Percentiles rank a stretch among this genome's conserved stretches.
These are phyloP conservation scores for Cordyceps pruinosa DNA, from an alignment of 2,329 filamentous ascomycete genomes.

Conservation along the genomic window DNA sequence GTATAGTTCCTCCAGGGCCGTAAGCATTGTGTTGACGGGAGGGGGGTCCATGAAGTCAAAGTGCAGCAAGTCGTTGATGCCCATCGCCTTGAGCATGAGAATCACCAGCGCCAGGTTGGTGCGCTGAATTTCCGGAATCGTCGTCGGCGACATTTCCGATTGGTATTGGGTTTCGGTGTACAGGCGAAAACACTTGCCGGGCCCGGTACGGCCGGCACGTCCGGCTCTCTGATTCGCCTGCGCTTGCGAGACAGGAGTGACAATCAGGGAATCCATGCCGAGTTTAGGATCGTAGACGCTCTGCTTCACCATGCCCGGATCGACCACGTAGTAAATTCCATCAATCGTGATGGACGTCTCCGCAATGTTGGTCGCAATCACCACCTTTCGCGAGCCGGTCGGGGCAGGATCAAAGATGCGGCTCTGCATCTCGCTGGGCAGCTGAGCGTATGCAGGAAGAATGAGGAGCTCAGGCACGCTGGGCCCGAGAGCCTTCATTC, in stretches of 20 bases:
- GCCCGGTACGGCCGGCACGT: conserved; percentile 86
- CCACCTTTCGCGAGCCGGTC: conserved; percentile 78
- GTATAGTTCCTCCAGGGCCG: conserved; percentile 90
- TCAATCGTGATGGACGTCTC: conserved; percentile 98
- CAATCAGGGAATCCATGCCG: conserved; percentile 93
- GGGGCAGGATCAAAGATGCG: conserved; percentile 92
- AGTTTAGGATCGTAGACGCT: conserved; percentile 95
- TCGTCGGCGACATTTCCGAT: conserved; percentile 93
- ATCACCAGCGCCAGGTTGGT: conserved; percentile 92
- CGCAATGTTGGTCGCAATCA: conserved; percentile 97
- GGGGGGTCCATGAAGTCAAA: conserved; percentile 99
- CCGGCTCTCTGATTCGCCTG: conserved; percentile 93
- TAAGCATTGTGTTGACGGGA: conserved; percentile 95
- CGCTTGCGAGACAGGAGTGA: conserved; percentile 93
- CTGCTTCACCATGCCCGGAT: conserved; percentile 96
- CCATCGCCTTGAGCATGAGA: conserved; percentile 97
- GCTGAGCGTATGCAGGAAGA: conserved; percentile 88
- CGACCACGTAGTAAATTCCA: conserved; percentile 93
- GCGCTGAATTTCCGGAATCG: conserved; percentile 92
- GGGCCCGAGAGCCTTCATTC: conserved; percentile 91
- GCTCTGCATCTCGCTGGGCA: conserved; percentile 90
- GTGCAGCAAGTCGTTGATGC: conserved; percentile 92
- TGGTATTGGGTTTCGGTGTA: conserved; percentile 96
- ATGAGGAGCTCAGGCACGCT: conserved; percentile 88
- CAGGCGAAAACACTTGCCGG: conserved; percentile 90